A percentile compares a stretch with the other conserved stretches of the same genome.
phyloP scores from a whole-genome alignment of 805 yeast genomes.

The Saccharomycopsis capsularis region DNA sequence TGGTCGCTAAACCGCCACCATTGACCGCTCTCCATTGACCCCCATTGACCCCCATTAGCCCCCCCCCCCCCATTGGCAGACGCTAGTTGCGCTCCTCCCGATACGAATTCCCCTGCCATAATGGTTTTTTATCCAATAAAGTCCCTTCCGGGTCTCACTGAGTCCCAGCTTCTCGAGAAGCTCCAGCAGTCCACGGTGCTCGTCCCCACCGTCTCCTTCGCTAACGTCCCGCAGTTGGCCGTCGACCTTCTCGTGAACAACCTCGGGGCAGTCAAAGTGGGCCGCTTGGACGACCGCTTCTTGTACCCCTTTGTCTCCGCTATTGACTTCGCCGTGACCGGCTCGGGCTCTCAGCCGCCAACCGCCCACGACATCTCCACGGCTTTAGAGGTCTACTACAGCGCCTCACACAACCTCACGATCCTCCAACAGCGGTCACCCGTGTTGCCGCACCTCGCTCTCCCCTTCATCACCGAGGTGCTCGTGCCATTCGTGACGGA shows the following conservation, averaged over 20 bases:
- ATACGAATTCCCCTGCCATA: too few relatives aligned
- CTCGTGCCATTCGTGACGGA: constrained; percentile 41
- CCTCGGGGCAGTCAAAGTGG: constrained; percentile 44
- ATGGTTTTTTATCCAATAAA: background rate
- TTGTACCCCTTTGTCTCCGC: constrained; percentile 85
- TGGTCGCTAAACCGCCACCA: too few relatives aligned
- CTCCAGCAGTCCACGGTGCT: constrained; percentile 40
- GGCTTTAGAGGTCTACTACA: constrained; percentile 58
- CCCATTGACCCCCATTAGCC: too few relatives aligned
- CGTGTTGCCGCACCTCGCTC: constrained; percentile 55
- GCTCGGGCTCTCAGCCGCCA: constrained; percentile 16
- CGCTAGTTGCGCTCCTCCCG: too few relatives aligned
- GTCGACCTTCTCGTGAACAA: constrained; percentile 67
- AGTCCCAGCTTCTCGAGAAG: background rate
- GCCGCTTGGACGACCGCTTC: constrained; percentile 49
- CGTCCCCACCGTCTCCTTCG: constrained; percentile 77
- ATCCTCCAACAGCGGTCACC: constrained; percentile 84
- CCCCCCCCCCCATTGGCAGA: too few relatives aligned
- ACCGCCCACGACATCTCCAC: constrained; percentile 35
- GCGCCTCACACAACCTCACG: constrained; percentile 36
- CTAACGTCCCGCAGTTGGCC: constrained; percentile 83
- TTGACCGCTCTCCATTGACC: too few relatives aligned
- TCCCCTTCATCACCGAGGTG: constrained; percentile 44
- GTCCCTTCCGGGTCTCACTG: background rate
- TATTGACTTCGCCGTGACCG: constrained; percentile 38